Base-by-base conservation (phyloP, 2,329 filamentous ascomycete genomes). In the Conoideocrella luteorostrata region DNA sequence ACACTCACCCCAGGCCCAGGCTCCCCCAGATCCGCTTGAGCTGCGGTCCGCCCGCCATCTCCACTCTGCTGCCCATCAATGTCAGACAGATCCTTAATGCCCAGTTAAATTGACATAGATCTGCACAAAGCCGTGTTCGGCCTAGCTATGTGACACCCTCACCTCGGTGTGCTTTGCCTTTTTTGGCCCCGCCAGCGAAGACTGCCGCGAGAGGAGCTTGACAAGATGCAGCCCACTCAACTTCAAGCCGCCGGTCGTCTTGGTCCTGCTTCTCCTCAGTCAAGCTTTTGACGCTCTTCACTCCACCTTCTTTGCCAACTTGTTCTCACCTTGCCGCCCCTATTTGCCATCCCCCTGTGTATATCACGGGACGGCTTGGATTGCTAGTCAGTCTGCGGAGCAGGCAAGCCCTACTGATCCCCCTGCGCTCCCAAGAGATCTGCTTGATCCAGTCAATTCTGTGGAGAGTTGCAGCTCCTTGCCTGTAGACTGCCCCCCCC, bases 151-250 rank as follows among this genome's bases (percentile, higher is more conserved):
- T n/a, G n/a, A n/a, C n/a, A n/a, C n/a, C n/a, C 36, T 39, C 36
- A 26, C 36, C 20, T 39, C 36, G 22, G 36, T 39, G 22, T 39
- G 7, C 20, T 40, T 40, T 40, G 26, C 26, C 28, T 40, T 28
- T 41, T 41, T 33, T 9, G 39, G 39, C 17, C 20, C 13, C 24
- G 28, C 28, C 39, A 32, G 18, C 39, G 39, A 40, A 28, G 38
- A 41, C 18, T 37, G 34, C 34, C 34, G 13, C 20, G 13, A 29
- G 9, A 29, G 26, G 26, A 29, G 26, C n/a, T n/a, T n/a, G 30
- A 11, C 11, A 15, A 10, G 34, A 36, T 23, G 34, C 17, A 36
- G 10, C 17, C 34, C 34, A 7, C 34, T 33, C 13, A 37, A 23
- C 18, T 9, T 12, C 18, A 22, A 11, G 36, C 36, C 21, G n/a